Conservation (phyloP, 2,329 filamentous ascomycete genomes). For the Stachybotrys chlorohalonatus region DNA sequence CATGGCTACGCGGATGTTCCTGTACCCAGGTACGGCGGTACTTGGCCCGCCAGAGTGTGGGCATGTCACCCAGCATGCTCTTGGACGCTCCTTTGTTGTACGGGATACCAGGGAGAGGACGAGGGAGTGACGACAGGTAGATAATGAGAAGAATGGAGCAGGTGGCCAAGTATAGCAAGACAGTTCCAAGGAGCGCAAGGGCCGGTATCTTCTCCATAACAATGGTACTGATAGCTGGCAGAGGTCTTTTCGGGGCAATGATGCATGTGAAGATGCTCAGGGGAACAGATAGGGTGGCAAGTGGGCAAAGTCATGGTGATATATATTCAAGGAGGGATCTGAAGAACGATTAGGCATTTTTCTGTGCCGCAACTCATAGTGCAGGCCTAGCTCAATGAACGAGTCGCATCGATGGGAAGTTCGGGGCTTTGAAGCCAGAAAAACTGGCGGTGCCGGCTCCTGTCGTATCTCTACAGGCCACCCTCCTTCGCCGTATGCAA, state of each 20-base stretch:
- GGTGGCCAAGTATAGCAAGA: neutral
- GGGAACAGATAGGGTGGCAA: neutral
- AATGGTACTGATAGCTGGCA: neutral
- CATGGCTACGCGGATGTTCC: slow-evolving; percentile 14
- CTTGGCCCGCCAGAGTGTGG: slow-evolving; percentile 5
- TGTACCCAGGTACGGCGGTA: slow-evolving; percentile 16
- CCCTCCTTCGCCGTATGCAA: no score
- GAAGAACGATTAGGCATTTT: no score
- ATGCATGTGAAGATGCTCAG: neutral
- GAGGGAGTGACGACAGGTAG: slow-evolving; percentile 4
- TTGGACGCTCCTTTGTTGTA: slow-evolving; percentile 12
- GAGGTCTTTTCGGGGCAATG: neutral
- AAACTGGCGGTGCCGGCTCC: no score
- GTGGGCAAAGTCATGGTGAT: neutral
- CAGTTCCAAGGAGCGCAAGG: neutral
- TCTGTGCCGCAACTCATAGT: no score
- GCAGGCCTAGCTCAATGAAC: no score
- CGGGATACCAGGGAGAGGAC: slow-evolving; percentile 15
- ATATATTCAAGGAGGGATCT: no score
- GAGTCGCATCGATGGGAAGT: no score
- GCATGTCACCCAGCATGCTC: slow-evolving; percentile 13
- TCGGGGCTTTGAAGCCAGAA: no score
- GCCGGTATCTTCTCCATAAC: neutral
- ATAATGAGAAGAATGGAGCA: neutral
- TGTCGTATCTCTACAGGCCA: no score